Conservation (phyloP, 768 basidiomycete species). For the Tulasnella sp. region DNA sequence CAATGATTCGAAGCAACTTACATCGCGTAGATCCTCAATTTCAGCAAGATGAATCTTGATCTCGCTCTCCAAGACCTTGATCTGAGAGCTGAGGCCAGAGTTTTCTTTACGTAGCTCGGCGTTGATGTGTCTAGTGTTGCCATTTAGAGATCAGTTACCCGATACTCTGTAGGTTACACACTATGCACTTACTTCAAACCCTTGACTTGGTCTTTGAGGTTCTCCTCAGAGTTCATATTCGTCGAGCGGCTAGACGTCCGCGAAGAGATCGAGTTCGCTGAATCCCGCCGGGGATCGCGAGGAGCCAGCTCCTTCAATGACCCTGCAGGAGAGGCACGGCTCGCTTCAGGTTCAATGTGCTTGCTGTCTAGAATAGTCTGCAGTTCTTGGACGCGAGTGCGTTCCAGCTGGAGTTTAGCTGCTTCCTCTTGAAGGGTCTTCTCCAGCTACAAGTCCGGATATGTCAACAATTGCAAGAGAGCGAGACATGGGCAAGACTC, state of each 20-base stretch:
- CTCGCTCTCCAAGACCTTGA: slow-evolving; percentile 64
- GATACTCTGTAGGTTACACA: not conserved
- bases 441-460: not conserved
- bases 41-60: slow-evolving; percentile 58
- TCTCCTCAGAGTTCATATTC: slow-evolving; percentile 25
- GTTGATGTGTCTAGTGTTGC: slow-evolving; percentile 56
- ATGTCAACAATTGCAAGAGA: not conserved
- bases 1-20: slow-evolving; percentile 19
- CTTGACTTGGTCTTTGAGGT: slow-evolving; percentile 51
- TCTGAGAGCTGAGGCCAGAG: slow-evolving; percentile 44
- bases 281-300: slow-evolving; percentile 9
- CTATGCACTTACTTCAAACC: slow-evolving; percentile 58
- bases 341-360: not conserved
- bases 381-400: not conserved
- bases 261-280: slow-evolving; percentile 8
- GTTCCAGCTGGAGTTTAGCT: not conserved
- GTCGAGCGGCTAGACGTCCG: slow-evolving; percentile 1
- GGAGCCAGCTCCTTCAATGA: not conserved
- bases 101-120: slow-evolving; percentile 83
- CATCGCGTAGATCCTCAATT: slow-evolving; percentile 63
- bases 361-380: not conserved
- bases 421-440: not conserved
- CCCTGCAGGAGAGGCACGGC: not conserved
- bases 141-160: not conserved
- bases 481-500: not conserved